A percentile compares a stretch with the other conserved stretches of the same genome.
Conservation (phyloP, 495 filamentous ascomycete species). For the Staphylotrichum longicolle region DNA sequence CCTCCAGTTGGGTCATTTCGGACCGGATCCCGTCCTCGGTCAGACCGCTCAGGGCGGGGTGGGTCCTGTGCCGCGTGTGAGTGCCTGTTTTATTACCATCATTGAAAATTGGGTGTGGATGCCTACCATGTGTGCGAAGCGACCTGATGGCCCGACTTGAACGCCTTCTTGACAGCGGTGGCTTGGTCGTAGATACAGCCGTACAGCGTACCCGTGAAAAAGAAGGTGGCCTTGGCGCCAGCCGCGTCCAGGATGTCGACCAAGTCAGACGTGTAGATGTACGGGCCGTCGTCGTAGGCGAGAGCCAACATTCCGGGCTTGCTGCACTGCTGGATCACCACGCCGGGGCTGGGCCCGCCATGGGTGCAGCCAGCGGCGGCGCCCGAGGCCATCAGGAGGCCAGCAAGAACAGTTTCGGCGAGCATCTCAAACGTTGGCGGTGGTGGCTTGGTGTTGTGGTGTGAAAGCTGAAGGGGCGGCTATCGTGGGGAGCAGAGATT, state of each 20-base stretch:
- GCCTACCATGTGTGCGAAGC: constrained; percentile 47
- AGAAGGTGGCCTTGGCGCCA: constrained; percentile 58
- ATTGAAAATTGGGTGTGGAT: too few species aligned
- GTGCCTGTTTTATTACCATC: too few species aligned
- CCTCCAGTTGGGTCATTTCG: constrained; percentile 52
- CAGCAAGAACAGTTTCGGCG: constrained; percentile 28
- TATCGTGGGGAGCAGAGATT: background rate
- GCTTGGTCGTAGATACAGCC: constrained; percentile 55
- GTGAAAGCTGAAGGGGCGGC: too few species aligned
- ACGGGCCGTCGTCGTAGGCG: constrained; percentile 76
- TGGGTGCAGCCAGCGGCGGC: constrained; percentile 36
- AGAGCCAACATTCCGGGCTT: constrained; percentile 44
- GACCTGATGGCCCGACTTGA: constrained; percentile 49
- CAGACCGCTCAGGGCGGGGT: constrained; percentile 45
- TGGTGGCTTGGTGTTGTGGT: background rate
- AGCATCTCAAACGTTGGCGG: constrained; percentile 27
- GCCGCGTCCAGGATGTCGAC: constrained; percentile 64
- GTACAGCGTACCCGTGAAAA: constrained; percentile 55
- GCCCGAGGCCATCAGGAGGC: constrained; percentile 31
- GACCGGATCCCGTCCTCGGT: constrained; percentile 39
- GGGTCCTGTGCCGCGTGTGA: constrained; percentile 33
- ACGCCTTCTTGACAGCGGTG: constrained; percentile 50
- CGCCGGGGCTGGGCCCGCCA: constrained; percentile 37
- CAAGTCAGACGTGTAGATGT: constrained; percentile 61
- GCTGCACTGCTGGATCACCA: constrained; percentile 43